Percentiles rank a stretch among this genome's conserved stretches.
phyloP scores from a whole-genome alignment of 139 green algal species.

The Coelastrella sp. region DNA sequence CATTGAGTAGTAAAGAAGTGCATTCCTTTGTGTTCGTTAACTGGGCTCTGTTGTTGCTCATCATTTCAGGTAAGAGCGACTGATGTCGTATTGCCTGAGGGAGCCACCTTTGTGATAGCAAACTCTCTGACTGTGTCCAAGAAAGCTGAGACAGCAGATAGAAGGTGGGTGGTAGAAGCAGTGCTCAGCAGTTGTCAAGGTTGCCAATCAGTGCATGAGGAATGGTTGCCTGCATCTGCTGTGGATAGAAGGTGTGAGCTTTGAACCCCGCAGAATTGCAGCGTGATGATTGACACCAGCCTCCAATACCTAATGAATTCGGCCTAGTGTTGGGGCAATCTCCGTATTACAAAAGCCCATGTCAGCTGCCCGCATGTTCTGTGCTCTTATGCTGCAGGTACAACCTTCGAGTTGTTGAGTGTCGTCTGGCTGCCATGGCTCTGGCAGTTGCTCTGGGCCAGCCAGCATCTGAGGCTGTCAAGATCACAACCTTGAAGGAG shows the following conservation, averaged over 20 bases:
- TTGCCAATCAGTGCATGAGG: too few species aligned
- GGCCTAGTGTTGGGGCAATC: too few species aligned
- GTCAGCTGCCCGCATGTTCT: background rate
- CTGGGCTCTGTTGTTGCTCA: background rate
- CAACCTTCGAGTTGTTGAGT: slow-evolving; percentile 98
- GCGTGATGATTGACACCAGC: too few species aligned
- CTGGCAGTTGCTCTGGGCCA: slow-evolving; percentile 77
- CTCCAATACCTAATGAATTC: too few species aligned
- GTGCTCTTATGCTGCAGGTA: slow-evolving; percentile 71
- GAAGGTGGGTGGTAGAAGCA: slow-evolving; percentile 24
- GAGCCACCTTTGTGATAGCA: slow-evolving; percentile 92
- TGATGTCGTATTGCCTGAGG: slow-evolving; percentile 86
- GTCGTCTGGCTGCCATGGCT: slow-evolving; percentile 85
- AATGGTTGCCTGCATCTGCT: too few species aligned
- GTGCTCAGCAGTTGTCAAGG: too few species aligned
- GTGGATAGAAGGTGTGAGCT: too few species aligned
- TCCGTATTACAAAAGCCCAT: too few species aligned
- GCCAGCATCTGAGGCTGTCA: slow-evolving; percentile 34
- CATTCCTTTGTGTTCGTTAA: background rate
- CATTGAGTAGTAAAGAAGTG: too few species aligned
- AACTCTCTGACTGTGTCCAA: slow-evolving; percentile 94
- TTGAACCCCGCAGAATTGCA: too few species aligned
- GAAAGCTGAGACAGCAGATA: slow-evolving; percentile 91
- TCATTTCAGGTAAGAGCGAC: slow-evolving; percentile 76
- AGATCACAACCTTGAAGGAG: slow-evolving; percentile 59